A percentile compares a stretch with the other conserved stretches of the same genome.
These are phyloP conservation scores for Yamadazyma insecticola DNA, from an alignment of 805 yeast species.

Conservation along the genomic window DNA sequence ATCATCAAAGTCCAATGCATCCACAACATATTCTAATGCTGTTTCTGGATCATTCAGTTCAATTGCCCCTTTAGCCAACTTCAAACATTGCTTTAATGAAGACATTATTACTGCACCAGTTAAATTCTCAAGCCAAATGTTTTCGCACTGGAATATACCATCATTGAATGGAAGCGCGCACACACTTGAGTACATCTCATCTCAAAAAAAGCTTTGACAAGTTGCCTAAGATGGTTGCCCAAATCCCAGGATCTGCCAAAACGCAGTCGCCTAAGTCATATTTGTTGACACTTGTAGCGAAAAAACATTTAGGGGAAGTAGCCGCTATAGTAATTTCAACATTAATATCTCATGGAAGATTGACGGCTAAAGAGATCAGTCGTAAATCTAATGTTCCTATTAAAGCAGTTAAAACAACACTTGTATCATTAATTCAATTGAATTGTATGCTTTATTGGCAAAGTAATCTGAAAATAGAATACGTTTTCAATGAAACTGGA, in stretches of 20 bases:
- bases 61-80: slow-evolving; percentile 44
- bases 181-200: neutral
- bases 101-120: slow-evolving; percentile 12
- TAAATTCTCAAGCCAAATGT: neutral
- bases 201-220: neutral
- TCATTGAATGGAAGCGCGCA: neutral
- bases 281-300: slow-evolving; percentile 49
- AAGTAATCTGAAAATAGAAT: slow-evolving; percentile 32
- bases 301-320: slow-evolving; percentile 62
- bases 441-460: slow-evolving; percentile 68
- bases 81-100: slow-evolving; percentile 21
- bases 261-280: slow-evolving; percentile 62
- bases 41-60: slow-evolving; percentile 55
- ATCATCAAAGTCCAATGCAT: slow-evolving; percentile 53
- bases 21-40: slow-evolving; percentile 53
- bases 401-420: slow-evolving; percentile 52
- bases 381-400: slow-evolving; percentile 43
- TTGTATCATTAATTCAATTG: slow-evolving; percentile 76
- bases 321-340: slow-evolving; percentile 61
- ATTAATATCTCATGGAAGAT: slow-evolving; percentile 64
- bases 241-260: slow-evolving; percentile 24
- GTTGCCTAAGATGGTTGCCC: slow-evolving; percentile 6
- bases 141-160: neutral
- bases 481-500: slow-evolving; percentile 62
- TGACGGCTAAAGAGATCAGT: slow-evolving; percentile 52